Percentiles rank a stretch among this genome's conserved stretches.
phyloP scores from a whole-genome alignment of 83 land plant species.

The Larix sibirica region DNA sequence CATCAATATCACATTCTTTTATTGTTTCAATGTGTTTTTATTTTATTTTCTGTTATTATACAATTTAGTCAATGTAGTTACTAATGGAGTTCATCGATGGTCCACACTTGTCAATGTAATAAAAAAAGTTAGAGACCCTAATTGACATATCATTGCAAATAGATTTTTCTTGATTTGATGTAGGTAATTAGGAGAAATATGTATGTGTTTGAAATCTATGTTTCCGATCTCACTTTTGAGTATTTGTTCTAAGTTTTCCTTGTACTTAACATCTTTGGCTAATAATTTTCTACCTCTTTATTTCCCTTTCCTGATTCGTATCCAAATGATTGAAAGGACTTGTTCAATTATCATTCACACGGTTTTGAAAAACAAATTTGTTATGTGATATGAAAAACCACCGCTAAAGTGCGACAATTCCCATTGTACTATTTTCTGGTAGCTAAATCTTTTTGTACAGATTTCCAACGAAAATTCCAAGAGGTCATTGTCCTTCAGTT shows the following conservation, averaged over 20 bases:
- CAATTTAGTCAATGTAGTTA: background rate
- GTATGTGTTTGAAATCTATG: background rate
- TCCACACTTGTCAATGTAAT: background rate
- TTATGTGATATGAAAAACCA: background rate
- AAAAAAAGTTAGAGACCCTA: background rate
- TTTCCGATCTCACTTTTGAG: background rate
- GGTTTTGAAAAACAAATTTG: background rate
- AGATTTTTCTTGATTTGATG: background rate
- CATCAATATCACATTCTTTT: background rate
- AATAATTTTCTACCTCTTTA: background rate
- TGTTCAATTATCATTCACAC: background rate
- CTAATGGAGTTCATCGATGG: background rate
- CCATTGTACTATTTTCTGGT: background rate
- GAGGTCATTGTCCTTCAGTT: background rate
- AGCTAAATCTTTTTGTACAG: background rate
- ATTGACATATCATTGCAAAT: background rate
- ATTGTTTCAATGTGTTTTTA: background rate
- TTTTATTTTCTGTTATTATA: background rate
- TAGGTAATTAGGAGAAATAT: background rate
- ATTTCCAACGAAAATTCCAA: background rate
- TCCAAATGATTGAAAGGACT: background rate
- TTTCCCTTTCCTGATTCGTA: background rate
- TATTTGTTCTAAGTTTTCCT: background rate
- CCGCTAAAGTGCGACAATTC: background rate
- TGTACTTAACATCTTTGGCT: background rate